Evolutionary conservation across 441 rosid species (phyloP).

Genomic region (Pelargonium cotyledonis): DNA sequence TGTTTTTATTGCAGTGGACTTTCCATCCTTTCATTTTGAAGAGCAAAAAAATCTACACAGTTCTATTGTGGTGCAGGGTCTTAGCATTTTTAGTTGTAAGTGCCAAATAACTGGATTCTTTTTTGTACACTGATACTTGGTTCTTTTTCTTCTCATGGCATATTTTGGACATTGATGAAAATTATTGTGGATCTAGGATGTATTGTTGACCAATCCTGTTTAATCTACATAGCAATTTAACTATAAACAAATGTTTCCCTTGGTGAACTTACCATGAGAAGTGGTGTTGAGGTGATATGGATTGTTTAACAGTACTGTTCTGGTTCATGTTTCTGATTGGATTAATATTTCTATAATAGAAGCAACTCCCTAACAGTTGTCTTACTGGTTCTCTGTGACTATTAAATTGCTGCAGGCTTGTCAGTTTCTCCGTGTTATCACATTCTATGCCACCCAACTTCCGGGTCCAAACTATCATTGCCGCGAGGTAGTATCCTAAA

Average conservation of each 20-base stretch:
- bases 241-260: neutral
- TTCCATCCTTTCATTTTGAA: constrained; percentile 94
- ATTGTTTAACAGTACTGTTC: neutral
- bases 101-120: constrained; percentile 12
- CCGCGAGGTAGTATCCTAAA: constrained; percentile 57
- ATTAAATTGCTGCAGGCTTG: constrained; percentile 48
- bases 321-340: neutral
- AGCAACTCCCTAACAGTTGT: neutral
- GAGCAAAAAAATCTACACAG: constrained; percentile 94
- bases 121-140: neutral
- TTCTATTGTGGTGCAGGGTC: constrained; percentile 95
- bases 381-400: constrained; percentile 16
- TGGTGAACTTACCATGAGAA: neutral
- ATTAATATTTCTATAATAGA: neutral
- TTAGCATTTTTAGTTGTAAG: constrained; percentile 94
- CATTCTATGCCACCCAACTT: constrained; percentile 96
- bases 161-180: too few species aligned
- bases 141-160: neutral
- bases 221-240: neutral
- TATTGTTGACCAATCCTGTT: neutral
- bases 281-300: neutral
- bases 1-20: constrained; percentile 75
- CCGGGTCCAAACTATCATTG: constrained; percentile 99
- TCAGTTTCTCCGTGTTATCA: constrained; percentile 73
- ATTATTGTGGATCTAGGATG: neutral